These are phyloP conservation scores for Trametes maxima DNA, from an alignment of 768 basidiomycete species.

Conservation along the genomic window DNA sequence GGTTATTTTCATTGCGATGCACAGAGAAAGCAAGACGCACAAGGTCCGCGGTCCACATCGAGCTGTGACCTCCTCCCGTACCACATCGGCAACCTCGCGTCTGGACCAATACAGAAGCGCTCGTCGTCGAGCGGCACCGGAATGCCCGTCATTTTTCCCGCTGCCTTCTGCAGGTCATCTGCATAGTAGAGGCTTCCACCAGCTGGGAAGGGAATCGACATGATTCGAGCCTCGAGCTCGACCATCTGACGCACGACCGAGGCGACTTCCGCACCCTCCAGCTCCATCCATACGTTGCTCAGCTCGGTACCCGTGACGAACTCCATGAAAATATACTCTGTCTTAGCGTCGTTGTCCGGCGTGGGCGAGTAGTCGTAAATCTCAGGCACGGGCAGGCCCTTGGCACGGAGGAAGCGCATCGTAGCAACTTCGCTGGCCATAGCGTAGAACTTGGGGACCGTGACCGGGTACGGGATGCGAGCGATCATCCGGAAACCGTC, in stretches of 20 bases:
- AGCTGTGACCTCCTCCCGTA: conserved; percentile 52
- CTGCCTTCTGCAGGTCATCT: conserved; percentile 46
- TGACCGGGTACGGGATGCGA: conserved; percentile 33
- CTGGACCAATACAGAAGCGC: conserved; percentile 37
- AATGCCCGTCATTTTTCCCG: conserved; percentile 33
- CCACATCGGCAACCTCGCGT: conserved; percentile 48
- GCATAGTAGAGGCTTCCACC: conserved; percentile 54
- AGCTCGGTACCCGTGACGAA: conserved; percentile 41
- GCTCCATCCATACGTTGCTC: conserved; percentile 43
- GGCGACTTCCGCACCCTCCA: conserved; percentile 41
- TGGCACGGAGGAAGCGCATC: conserved; percentile 30
- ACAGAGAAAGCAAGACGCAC: conserved; percentile 43
- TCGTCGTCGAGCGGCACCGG: conserved; percentile 35
- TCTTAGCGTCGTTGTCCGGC: conserved; percentile 31
- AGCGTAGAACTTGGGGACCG: conserved; percentile 31
- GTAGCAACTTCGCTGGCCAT: conserved; percentile 38
- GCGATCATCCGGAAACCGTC: conserved; percentile 30
- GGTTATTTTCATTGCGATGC: conserved; percentile 21
- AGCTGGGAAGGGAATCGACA: conserved; percentile 51
- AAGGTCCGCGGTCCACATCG: conserved; percentile 53
- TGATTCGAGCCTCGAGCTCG: conserved; percentile 50
- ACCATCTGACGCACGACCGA: conserved; percentile 48
- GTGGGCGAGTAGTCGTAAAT: conserved; percentile 36
- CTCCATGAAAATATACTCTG: conserved; percentile 37
- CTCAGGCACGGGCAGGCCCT: conserved; percentile 35